Conservation (phyloP, 129 eudicot species). For the Solidago caesia region DNA sequence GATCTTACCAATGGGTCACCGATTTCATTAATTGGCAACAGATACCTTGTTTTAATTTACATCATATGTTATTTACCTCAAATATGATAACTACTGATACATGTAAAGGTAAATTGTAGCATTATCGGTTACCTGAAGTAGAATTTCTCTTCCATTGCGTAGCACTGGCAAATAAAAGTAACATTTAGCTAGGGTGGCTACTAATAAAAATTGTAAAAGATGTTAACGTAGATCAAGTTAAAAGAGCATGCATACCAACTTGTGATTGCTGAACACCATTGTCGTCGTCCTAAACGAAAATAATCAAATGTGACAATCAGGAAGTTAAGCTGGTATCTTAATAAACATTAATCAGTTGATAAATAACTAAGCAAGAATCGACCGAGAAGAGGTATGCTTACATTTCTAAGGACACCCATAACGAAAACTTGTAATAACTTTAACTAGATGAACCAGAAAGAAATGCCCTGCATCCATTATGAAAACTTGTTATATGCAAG, state of each 20-base stretch:
- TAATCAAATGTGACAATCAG: conserved; percentile 11
- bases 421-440: conserved; percentile 20
- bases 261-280: conserved; percentile 52
- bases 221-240: neutral
- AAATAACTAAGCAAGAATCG: neutral
- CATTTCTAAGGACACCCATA: conserved; percentile 49
- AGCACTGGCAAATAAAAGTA: conserved; percentile 26
- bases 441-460: conserved; percentile 6
- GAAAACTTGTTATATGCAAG: conserved; percentile 6
- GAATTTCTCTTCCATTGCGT: conserved; percentile 67
- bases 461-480: conserved; percentile 36
- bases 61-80: neutral
- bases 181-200: conserved; percentile 7
- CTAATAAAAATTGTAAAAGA: neutral
- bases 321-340: neutral
- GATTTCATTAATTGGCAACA: neutral
- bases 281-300: conserved; percentile 41
- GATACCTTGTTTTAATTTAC: neutral
- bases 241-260: conserved; percentile 45
- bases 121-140: conserved; percentile 60
- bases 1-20: too few species aligned
- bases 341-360: neutral
- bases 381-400: conserved; percentile 32
- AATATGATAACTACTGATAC: neutral
- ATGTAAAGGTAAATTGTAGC: neutral